phyloP scores from a whole-genome alignment of 2,329 filamentous ascomycete genomes.

The Pseudogymnoascus sp. region DNA sequence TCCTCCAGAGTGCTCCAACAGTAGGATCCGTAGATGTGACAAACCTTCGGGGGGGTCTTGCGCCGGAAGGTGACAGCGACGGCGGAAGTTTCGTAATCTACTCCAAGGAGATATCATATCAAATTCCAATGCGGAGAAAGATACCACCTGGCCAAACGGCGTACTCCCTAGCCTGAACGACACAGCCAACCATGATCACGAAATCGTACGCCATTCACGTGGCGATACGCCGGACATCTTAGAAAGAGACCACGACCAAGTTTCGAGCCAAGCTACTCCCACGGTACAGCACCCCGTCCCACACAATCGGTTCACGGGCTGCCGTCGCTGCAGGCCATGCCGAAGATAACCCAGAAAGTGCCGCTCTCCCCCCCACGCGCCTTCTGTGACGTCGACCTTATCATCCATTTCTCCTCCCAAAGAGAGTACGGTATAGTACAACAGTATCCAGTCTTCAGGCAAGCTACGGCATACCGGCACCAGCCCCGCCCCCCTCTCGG shows the following conservation, averaged over 20 bases:
- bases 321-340: not conserved
- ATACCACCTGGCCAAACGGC: not conserved
- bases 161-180: not conserved
- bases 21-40: not conserved
- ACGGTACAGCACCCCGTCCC: not conserved
- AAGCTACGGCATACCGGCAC: not conserved
- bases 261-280: not conserved
- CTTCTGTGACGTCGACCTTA: not conserved
- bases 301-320: not conserved
- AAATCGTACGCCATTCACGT: not conserved
- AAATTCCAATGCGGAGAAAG: not conserved
- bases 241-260: not conserved
- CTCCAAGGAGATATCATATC: not conserved
- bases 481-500: not conserved
- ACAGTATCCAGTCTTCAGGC: not conserved
- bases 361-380: not conserved
- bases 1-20: not conserved
- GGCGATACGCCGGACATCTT: not conserved
- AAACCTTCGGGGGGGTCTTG: not conserved
- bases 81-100: not conserved
- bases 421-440: too few relatives aligned
- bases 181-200: not conserved
- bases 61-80: not conserved
- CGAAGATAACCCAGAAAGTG: not conserved
- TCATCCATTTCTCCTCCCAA: not conserved